These are phyloP conservation scores for Pterocarpus macrocarpus DNA, from an alignment of 306 rosid species.

Conservation along the genomic window DNA sequence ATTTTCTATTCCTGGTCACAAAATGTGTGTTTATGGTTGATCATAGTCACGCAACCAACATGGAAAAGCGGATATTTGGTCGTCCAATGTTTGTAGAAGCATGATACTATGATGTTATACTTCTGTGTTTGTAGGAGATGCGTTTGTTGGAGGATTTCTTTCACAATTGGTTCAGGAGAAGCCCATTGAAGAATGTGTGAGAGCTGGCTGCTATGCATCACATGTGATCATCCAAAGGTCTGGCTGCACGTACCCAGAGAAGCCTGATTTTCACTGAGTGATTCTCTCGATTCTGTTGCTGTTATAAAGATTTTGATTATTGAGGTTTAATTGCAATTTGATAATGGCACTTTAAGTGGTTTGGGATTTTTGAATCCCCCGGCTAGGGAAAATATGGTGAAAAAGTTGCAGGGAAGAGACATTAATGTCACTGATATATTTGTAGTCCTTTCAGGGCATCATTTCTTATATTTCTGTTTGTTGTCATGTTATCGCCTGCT, in stretches of 20 bases:
- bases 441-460: slow-evolving; percentile 26
- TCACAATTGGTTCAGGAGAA: slow-evolving; percentile 81
- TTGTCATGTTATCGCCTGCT: not conserved
- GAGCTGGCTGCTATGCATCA: slow-evolving; percentile 89
- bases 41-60: slow-evolving; percentile 15
- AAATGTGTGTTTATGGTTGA: slow-evolving; percentile 1
- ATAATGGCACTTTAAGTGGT: slow-evolving; percentile 35
- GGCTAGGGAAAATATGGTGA: slow-evolving; percentile 29
- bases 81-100: not conserved
- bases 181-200: slow-evolving; percentile 82
- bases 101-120: slow-evolving; percentile 7
- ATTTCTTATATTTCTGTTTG: slow-evolving; percentile 23
- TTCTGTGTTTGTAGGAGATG: slow-evolving; percentile 79
- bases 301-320: slow-evolving; percentile 41
- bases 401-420: slow-evolving; percentile 15
- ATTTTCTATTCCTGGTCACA: not conserved
- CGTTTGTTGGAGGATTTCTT: slow-evolving; percentile 96
- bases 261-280: slow-evolving; percentile 75
- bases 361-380: slow-evolving; percentile 30
- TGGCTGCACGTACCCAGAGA: slow-evolving; percentile 93
- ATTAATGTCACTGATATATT: not conserved
- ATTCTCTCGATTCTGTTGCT: slow-evolving; percentile 9
- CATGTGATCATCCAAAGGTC: slow-evolving; percentile 92
- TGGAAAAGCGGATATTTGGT: slow-evolving; percentile 19
- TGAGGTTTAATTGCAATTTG: slow-evolving; percentile 28